Conservation (phyloP, 2,329 filamentous ascomycete species). For the Botrytis squamosa region DNA sequence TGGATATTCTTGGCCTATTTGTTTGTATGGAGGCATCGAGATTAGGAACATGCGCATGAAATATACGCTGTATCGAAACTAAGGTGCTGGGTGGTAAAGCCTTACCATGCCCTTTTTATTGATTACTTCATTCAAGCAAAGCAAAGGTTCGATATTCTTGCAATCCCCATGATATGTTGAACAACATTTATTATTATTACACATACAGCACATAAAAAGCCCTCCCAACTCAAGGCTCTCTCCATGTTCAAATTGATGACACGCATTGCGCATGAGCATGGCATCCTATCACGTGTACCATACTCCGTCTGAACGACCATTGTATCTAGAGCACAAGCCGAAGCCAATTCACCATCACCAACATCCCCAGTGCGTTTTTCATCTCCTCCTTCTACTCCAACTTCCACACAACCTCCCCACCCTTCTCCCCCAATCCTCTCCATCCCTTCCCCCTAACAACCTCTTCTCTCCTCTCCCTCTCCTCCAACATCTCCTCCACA, state of each 20-base stretch:
- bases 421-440: constrained; percentile 30
- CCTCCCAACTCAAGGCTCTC: neutral
- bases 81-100: neutral
- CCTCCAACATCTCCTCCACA: constrained; percentile 37
- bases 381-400: constrained; percentile 9
- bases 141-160: neutral
- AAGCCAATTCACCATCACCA: neutral
- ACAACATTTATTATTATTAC: neutral
- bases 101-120: neutral
- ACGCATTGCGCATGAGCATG: neutral
- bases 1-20: neutral
- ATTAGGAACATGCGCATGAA: neutral
- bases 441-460: constrained; percentile 31
- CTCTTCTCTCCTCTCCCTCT: constrained; percentile 28
- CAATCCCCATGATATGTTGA: neutral
- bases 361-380: neutral
- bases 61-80: neutral
- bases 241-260: neutral
- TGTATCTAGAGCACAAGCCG: neutral
- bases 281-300: neutral
- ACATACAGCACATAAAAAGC: neutral
- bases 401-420: constrained; percentile 30
- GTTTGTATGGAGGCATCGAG: neutral
- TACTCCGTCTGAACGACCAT: neutral
- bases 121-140: neutral